Base-by-base conservation (phyloP, 2,329 filamentous ascomycete species). In the Nannizzia gypsea region DNA sequence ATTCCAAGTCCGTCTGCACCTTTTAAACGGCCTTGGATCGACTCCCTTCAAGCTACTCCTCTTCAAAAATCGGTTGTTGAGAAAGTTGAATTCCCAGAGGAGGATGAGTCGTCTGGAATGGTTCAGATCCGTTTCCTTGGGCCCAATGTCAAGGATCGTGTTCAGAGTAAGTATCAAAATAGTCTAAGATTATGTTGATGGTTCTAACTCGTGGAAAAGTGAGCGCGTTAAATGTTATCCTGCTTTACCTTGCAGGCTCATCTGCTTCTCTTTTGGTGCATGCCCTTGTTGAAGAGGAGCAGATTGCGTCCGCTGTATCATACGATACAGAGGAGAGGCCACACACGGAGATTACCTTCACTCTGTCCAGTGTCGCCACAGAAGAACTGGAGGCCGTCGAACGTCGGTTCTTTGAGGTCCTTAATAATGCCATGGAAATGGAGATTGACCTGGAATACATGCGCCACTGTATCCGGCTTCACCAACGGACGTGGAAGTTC, bases 221-320 rank as follows among this genome's bases (percentile, higher is more conserved):
- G 58, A 86, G 85, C 13, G 93, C 91, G 1, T 76, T 96, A 2
- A 88, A 88, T 63, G 83, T 95, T 57, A 76, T 95, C 1, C 80
- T 96, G 42, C 85, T 87, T 1, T 99, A 97, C 68, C 83, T 99
- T 17, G 90, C 89, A 63, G 93, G 91, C 4, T 97, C 93, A 0
- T 95, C 95, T 0, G 90, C 95, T 2, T 92, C 92, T 0, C 80
- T 99, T 1, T 78, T 99, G 4, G 92, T 97, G 69, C 97, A 97
- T 66, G 82, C 85, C 17, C 81, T 99, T 62, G 93, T 99, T 1
- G 93, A 99, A 70, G 90, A 87, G 67, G 92, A 97, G 72, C 88
- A 95, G 66, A 82, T 97, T 52, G 89, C 90, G 2, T 96, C 90
- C 73, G 89, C 86, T 5, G 85, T 97, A 9, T 85, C 85, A 56